A percentile compares a stretch with the other conserved stretches of the same genome.
Evolutionary conservation across 352 stramenopile species (phyloP).

Genomic region (Pilasporangium apinafurcum): DNA sequence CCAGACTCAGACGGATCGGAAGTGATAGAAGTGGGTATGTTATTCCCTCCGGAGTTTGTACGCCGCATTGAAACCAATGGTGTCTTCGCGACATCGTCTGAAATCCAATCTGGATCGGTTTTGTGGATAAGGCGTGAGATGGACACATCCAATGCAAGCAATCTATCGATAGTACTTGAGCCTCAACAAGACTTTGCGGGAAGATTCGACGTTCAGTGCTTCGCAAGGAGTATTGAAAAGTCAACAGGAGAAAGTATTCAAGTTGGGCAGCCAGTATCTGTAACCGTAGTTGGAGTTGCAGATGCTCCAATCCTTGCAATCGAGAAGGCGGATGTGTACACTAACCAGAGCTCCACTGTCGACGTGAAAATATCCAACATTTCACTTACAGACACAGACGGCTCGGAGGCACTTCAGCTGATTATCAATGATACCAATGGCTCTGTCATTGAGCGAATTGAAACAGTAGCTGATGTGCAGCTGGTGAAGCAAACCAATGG

Average conservation of each 20-base stretch:
- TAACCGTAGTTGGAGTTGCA: conserved; percentile 22
- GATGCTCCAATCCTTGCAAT: conserved; percentile 24
- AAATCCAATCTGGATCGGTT: conserved; percentile 5
- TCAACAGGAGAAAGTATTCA: conserved; percentile 13
- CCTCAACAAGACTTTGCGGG: conserved; percentile 20
- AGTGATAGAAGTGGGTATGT: conserved; percentile 28
- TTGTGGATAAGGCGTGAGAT: conserved; percentile 12
- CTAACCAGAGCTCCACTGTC: conserved; percentile 25
- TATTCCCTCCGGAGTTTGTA: conserved; percentile 24
- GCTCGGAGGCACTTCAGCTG: conserved; percentile 30
- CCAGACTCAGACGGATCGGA: conserved; percentile 43
- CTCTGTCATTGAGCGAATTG: conserved; percentile 12
- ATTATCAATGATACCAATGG: conserved; percentile 15
- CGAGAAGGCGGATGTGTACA: conserved; percentile 6
- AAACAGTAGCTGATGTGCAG: conserved; percentile 10
- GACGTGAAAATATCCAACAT: conserved; percentile 23
- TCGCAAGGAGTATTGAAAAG: conserved; percentile 14
- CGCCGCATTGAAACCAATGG: conserved; percentile 21
- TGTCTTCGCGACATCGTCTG: conserved; percentile 4
- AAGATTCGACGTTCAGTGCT: conserved; percentile 19
- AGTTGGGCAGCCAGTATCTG: conserved; percentile 12
- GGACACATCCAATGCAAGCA: conserved; percentile 4
- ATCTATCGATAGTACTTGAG: conserved; percentile 5
- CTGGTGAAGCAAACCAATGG: conserved; percentile 15
- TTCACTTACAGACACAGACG: conserved; percentile 25